Base-by-base conservation (phyloP, 116 monocot species). In the Zostera marina region DNA sequence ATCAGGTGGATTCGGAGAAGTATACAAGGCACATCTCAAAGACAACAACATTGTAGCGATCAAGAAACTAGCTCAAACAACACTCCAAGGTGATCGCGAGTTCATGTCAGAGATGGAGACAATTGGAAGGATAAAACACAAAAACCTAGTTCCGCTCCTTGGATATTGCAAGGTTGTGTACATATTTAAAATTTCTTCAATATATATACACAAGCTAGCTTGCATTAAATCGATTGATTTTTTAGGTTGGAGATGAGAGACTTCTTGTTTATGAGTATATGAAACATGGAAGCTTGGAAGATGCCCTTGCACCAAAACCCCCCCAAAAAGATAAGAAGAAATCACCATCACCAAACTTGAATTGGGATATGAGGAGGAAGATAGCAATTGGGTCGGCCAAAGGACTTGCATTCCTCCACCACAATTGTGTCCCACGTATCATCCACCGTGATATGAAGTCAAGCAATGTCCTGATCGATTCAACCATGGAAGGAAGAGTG, bases 371-470 rank as follows among this genome's bases (percentile, higher is more conserved):
- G 12, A 78, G 96, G 78, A 88, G 80, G 64, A 96, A 76, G 66
- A 81, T 96, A 10, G 96, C 96, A 0, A 72, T 85, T 13, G 89
- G 82, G 3, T 63, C 88, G 2, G 89, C 85, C 11, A 64, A 85
- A 11, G 96, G 96, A 7, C 85, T 96, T 0, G 89, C 89, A 0
- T 89, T 89, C 76, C 78, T 96, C 13, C 96, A 96, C 76, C 96
- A 89, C 64, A 89, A 76, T 58, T 96, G 96, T 78, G 83, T 85
- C 9, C 96, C 96, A 1, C 89, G 85, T 72, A 96, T 96, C 59
- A 96, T 96, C 45, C 96, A 96, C 72, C 64, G 96, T 0, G 96
- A 96, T 70, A 96, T 96, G 89, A 96, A 96, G 42, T 89, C 89
- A 14, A 96, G 96, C 78, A 96, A 96, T 39, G 89, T 96, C 0